phyloP scores from a whole-genome alignment of 2,329 filamentous ascomycete genomes.

The Sporothrix pseudoabietina region DNA sequence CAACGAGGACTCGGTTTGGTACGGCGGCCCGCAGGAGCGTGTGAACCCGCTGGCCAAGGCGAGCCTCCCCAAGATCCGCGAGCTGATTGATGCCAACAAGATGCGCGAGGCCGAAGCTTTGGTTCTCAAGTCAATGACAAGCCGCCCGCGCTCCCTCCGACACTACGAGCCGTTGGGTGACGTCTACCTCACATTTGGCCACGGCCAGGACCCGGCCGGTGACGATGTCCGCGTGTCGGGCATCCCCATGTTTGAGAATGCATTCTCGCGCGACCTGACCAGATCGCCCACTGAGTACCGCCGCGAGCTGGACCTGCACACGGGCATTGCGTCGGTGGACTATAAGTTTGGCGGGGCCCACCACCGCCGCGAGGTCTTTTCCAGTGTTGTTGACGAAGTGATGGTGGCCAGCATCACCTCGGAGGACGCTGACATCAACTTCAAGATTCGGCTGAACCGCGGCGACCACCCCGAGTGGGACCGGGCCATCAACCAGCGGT shows the following conservation, averaged over 20 bases:
- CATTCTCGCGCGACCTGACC: not conserved
- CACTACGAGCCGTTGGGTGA: slow-evolving; percentile 7
- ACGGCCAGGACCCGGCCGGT: slow-evolving; percentile 1
- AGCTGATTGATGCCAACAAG: not conserved
- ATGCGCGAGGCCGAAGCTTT: not conserved
- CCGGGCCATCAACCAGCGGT: slow-evolving; percentile 4
- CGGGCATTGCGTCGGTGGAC: not conserved
- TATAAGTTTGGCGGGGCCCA: not conserved
- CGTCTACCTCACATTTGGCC: not conserved
- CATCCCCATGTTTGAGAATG: slow-evolving; percentile 4
- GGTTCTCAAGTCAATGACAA: not conserved
- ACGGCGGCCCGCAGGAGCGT: not conserved
- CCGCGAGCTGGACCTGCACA: not conserved
- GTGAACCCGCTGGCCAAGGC: not conserved
- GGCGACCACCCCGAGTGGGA: slow-evolving; percentile 1
- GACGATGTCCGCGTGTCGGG: not conserved
- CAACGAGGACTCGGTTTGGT: slow-evolving; percentile 2
- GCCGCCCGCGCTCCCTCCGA: not conserved
- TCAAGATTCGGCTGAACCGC: not conserved
- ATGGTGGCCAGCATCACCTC: not conserved
- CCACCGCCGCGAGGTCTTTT: slow-evolving; percentile 13
- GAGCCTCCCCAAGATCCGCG: not conserved
- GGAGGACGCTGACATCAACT: not conserved
- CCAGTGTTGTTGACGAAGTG: not conserved
- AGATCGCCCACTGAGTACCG: not conserved